These are phyloP conservation scores for Epichloe uncinata DNA, from an alignment of 2,329 filamentous ascomycete species.

Conservation along the genomic window DNA sequence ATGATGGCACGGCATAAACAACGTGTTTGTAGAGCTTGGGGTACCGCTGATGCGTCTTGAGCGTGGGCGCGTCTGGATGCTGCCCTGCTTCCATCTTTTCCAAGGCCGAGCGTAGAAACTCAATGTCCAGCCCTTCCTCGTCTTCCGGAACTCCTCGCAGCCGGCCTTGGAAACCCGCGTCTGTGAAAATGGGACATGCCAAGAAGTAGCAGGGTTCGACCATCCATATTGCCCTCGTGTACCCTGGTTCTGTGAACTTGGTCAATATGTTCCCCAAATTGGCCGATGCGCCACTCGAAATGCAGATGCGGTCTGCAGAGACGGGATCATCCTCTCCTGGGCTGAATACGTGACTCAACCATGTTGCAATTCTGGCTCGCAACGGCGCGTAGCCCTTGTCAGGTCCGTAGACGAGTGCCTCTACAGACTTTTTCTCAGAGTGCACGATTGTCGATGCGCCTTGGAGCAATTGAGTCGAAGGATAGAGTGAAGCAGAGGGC, in stretches of 20 bases:
- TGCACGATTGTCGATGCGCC: constrained; percentile 38
- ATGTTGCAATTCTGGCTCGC: constrained; percentile 52
- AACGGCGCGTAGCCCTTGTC: constrained; percentile 63
- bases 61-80: constrained; percentile 6
- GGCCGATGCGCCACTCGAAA: constrained; percentile 78
- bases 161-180: constrained; percentile 57
- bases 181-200: constrained; percentile 74
- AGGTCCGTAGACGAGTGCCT: constrained; percentile 57
- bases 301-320: constrained; percentile 47
- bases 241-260: constrained; percentile 66
- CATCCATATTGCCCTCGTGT: constrained; percentile 67
- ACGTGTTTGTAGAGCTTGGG: constrained; percentile 71
- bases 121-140: constrained; percentile 61
- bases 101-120: constrained; percentile 24
- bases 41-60: constrained; percentile 1
- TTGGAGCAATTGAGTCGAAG: neutral
- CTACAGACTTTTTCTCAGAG: constrained; percentile 29
- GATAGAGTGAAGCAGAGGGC: constrained; percentile 51
- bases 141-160: constrained; percentile 64
- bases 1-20: constrained; percentile 80
- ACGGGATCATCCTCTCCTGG: neutral
- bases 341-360: constrained; percentile 39
- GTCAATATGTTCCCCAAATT: constrained; percentile 64
- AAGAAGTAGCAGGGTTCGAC: constrained; percentile 74
- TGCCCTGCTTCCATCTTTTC: constrained; percentile 16